Conservation (phyloP, 495 filamentous ascomycete species). For the Aspergillus incahuasiensis region DNA sequence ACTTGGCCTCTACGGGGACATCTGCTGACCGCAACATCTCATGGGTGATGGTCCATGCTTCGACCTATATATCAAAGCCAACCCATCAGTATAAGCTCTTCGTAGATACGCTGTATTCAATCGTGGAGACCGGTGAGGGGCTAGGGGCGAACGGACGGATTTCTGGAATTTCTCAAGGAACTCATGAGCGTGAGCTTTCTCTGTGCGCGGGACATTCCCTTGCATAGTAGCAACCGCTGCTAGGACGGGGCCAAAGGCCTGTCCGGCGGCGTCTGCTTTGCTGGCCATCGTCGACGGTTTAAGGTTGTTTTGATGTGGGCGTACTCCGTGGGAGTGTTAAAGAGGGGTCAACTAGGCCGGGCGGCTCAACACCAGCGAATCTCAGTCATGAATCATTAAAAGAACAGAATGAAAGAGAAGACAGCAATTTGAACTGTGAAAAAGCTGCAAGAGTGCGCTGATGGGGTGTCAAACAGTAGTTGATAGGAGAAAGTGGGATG, state of each 20-base stretch:
- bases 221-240: conserved; percentile 87
- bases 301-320: conserved; percentile 15
- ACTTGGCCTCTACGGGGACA: conserved; percentile 73
- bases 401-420: conserved; percentile 2
- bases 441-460: conserved; percentile 11
- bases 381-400: conserved; percentile 28
- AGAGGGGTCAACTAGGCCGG: conserved; percentile 27
- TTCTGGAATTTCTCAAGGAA: conserved; percentile 97
- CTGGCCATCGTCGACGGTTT: conserved; percentile 58
- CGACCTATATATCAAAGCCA: conserved; percentile 49
- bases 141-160: conserved; percentile 61
- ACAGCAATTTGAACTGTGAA: conserved; percentile 1
- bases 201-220: conserved; percentile 69
- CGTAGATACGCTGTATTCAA: background rate
- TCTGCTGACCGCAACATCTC: conserved; percentile 72
- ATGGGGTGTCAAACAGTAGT: conserved; percentile 15
- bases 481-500: conserved; percentile 36
- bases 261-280: conserved; percentile 52
- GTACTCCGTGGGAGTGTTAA: conserved; percentile 15
- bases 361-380: conserved; percentile 23
- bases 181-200: conserved; percentile 85
- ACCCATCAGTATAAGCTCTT: conserved; percentile 8
- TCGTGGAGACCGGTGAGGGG: conserved; percentile 11
- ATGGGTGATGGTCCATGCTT: conserved; percentile 87
- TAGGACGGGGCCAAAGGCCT: conserved; percentile 79